Evolutionary conservation across 1,139 yeast species (phyloP).

Genomic region (Debaryomycetaceae sp.): DNA sequence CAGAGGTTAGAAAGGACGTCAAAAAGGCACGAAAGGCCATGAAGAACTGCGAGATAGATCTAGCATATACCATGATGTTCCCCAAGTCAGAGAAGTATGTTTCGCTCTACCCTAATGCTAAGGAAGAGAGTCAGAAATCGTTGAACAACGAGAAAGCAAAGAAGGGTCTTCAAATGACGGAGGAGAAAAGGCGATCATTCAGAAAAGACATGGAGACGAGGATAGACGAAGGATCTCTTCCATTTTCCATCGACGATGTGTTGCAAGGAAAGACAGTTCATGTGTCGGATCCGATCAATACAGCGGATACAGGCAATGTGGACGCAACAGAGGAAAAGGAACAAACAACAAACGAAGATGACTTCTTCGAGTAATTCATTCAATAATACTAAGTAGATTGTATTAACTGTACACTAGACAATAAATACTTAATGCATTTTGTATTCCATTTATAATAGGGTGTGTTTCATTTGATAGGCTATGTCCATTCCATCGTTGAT

Average conservation of each 20-base stretch:
- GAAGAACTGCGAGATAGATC: constrained; percentile 61
- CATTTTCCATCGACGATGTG: constrained; percentile 57
- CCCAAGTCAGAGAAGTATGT: constrained; percentile 82
- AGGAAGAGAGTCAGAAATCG: constrained; percentile 22
- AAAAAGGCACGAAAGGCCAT: constrained; percentile 52
- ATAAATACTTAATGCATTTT: background rate
- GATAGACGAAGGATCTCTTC: constrained; percentile 49
- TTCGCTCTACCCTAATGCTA: constrained; percentile 60
- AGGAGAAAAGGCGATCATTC: constrained; percentile 44
- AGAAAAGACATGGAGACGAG: constrained; percentile 51
- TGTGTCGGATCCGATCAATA: constrained; percentile 15
- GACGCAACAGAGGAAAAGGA: constrained; percentile 33
- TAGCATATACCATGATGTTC: constrained; percentile 72
- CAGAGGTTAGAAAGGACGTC: constrained; percentile 48
- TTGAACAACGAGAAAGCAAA: constrained; percentile 35
- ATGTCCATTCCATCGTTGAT: constrained; percentile 70
- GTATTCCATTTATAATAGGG: constrained; percentile 2
- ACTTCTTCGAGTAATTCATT: constrained; percentile 36
- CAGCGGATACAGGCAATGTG: constrained; percentile 25
- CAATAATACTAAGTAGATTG: constrained; percentile 8
- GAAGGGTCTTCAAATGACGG: constrained; percentile 46
- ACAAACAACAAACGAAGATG: constrained; percentile 27
- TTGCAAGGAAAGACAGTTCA: constrained; percentile 43
- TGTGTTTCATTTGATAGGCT: constrained; percentile 21
- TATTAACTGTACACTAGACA: background rate